These are phyloP conservation scores for Solanum lycopersicoides DNA, from an alignment of 257 asterid species.

Conservation along the genomic window DNA sequence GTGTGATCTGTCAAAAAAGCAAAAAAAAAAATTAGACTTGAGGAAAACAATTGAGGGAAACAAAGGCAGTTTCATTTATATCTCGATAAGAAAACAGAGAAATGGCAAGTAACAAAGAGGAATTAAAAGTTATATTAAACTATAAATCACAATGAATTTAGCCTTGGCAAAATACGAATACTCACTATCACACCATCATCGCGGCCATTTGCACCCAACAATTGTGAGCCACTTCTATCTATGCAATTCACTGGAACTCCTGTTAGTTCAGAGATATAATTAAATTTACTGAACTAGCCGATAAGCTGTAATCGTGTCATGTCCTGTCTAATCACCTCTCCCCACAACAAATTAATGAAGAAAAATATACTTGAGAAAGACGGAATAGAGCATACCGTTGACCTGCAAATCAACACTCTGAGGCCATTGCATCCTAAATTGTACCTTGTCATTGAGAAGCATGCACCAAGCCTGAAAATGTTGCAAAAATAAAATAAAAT, in stretches of 20 bases:
- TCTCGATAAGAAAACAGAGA: not conserved
- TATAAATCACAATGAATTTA: not conserved
- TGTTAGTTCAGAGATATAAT: constrained; percentile 19
- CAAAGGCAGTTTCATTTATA: not conserved
- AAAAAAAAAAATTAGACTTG: not conserved
- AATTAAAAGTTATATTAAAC: too few relatives aligned
- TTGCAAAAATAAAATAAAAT: not conserved
- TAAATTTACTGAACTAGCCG: not conserved
- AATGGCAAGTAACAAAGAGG: not conserved
- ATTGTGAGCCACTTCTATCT: constrained; percentile 81
- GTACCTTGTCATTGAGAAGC: constrained; percentile 87
- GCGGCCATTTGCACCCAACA: constrained; percentile 64
- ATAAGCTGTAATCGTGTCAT: not conserved
- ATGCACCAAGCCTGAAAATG: constrained; percentile 76
- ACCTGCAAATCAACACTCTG: constrained; percentile 74
- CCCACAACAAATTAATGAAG: not conserved
- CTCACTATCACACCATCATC: constrained; percentile 68
- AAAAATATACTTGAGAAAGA: not conserved
- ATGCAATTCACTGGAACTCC: constrained; percentile 76
- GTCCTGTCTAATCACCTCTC: not conserved
- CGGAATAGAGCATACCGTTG: constrained; percentile 47
- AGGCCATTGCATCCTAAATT: constrained; percentile 93
- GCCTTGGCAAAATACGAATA: not conserved
- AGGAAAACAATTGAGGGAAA: not conserved
- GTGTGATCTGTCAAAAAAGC: constrained; percentile 33